A percentile compares a stretch with the other conserved stretches of the same genome.
phyloP scores from a whole-genome alignment of 768 basidiomycete species.

The Termitomyces bulborhizus region DNA sequence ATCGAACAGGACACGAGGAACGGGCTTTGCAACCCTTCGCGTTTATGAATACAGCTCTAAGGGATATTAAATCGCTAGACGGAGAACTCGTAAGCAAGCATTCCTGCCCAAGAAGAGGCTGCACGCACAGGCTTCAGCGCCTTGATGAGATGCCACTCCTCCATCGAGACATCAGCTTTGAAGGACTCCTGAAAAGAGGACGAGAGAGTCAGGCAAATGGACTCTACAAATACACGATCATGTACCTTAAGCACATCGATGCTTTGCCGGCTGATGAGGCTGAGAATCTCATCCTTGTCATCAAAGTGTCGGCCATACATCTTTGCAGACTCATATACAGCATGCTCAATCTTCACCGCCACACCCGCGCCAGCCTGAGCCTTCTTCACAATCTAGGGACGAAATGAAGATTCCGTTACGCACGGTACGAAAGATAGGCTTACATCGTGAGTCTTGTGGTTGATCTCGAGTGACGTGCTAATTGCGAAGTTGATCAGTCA shows the following conservation, averaged over 20 bases:
- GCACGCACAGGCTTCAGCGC: conserved; percentile 69
- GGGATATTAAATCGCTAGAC: conserved; percentile 25
- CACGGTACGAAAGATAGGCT: conserved; percentile 15
- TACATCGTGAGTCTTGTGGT: conserved; percentile 85
- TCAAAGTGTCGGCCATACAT: conserved; percentile 96
- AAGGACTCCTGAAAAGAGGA: conserved; percentile 58
- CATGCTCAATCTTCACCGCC: conserved; percentile 97
- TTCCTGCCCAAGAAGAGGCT: background rate
- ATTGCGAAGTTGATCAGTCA: conserved; percentile 9
- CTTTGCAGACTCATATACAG: conserved; percentile 91
- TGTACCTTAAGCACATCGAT: conserved; percentile 92
- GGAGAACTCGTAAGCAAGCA: background rate
- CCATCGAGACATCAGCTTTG: conserved; percentile 80
- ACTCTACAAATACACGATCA: conserved; percentile 1
- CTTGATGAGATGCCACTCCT: conserved; percentile 93
- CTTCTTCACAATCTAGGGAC: conserved; percentile 77
- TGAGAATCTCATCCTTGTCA: conserved; percentile 91
- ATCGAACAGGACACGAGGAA: too few species aligned
- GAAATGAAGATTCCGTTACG: conserved; percentile 1
- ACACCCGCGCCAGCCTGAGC: conserved; percentile 93
- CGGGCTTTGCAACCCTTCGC: too few species aligned
- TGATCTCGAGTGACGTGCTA: conserved; percentile 95
- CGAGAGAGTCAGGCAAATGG: background rate
- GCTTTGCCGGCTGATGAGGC: conserved; percentile 84
- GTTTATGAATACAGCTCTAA: conserved; percentile 9